Conservation (phyloP, 1,139 yeast genomes). For the Pichiaceae sp. region DNA sequence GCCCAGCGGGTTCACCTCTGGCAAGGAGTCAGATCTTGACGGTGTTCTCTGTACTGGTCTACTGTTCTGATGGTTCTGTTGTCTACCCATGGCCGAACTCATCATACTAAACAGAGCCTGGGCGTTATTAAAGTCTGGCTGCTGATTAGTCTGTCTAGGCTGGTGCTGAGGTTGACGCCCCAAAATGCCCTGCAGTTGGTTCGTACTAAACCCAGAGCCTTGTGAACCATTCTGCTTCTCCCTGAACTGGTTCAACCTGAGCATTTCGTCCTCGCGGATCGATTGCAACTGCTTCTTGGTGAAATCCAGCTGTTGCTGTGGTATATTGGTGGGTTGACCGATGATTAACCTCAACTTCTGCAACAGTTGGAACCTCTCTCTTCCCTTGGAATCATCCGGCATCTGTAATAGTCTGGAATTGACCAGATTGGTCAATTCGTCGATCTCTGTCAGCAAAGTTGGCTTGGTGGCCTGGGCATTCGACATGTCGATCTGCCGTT, state of each 20-base stretch:
- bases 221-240: slow-evolving; percentile 14
- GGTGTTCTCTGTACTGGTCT: not conserved
- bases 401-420: slow-evolving; percentile 22
- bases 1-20: slow-evolving; percentile 13
- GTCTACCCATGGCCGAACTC: slow-evolving; percentile 10
- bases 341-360: slow-evolving; percentile 34
- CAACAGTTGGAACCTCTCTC: slow-evolving; percentile 32
- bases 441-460: slow-evolving; percentile 30
- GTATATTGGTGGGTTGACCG: slow-evolving; percentile 24
- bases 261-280: slow-evolving; percentile 23
- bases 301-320: slow-evolving; percentile 30
- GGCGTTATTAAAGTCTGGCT: slow-evolving; percentile 11
- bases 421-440: slow-evolving; percentile 27
- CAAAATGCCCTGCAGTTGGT: slow-evolving; percentile 16
- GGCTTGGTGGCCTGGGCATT: slow-evolving; percentile 4
- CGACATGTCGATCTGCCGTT: slow-evolving; percentile 2
- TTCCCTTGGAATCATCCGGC: slow-evolving; percentile 22
- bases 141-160: slow-evolving; percentile 1
- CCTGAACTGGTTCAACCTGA: slow-evolving; percentile 17
- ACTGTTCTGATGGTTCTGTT: slow-evolving; percentile 5
- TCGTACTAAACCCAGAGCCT: slow-evolving; percentile 7
- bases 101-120: slow-evolving; percentile 16
- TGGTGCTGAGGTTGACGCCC: slow-evolving; percentile 4
- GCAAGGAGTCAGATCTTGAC: no score
- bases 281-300: slow-evolving; percentile 23